Conservation (phyloP, 768 basidiomycete genomes). For the Chiua virens region DNA sequence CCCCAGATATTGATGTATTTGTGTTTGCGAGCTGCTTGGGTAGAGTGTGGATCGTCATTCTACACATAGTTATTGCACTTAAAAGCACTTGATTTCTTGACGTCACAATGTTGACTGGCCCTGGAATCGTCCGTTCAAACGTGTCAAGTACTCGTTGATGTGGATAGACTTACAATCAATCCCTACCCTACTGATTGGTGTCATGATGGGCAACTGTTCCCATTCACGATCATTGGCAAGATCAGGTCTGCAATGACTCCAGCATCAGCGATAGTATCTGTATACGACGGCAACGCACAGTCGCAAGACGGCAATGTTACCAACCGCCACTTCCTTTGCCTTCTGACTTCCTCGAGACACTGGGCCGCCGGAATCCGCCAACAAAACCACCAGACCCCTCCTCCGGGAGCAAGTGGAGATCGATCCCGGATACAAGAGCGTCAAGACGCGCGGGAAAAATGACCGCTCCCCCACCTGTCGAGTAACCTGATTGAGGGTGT, state of each 20-base stretch:
- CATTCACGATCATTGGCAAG: slow-evolving; percentile 51
- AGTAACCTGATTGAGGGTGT: slow-evolving; percentile 14
- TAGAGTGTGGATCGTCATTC: slow-evolving; percentile 43
- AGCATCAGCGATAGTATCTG: neutral
- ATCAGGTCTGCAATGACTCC: slow-evolving; percentile 43
- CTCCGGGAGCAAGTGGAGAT: slow-evolving; percentile 29
- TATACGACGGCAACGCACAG: slow-evolving; percentile 38
- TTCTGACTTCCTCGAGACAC: slow-evolving; percentile 33
- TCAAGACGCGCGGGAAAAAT: slow-evolving; percentile 46
- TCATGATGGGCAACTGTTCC: slow-evolving; percentile 48
- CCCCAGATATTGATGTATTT: slow-evolving; percentile 10
- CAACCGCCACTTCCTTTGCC: slow-evolving; percentile 44
- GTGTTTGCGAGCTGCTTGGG: slow-evolving; percentile 35
- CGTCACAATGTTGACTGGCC: slow-evolving; percentile 51
- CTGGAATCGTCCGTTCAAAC: slow-evolving; percentile 34
- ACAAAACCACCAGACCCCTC: slow-evolving; percentile 44
- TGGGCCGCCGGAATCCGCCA: slow-evolving; percentile 48
- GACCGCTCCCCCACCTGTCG: slow-evolving; percentile 36
- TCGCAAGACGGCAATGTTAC: slow-evolving; percentile 49
- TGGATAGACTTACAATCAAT: slow-evolving; percentile 46
- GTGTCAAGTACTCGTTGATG: neutral
- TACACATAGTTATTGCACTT: slow-evolving; percentile 50
- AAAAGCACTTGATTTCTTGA: slow-evolving; percentile 64
- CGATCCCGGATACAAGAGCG: slow-evolving; percentile 42
- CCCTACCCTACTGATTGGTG: slow-evolving; percentile 41